These are phyloP conservation scores for Lathyrus aphaca DNA, from an alignment of 306 rosid genomes.

Conservation along the genomic window DNA sequence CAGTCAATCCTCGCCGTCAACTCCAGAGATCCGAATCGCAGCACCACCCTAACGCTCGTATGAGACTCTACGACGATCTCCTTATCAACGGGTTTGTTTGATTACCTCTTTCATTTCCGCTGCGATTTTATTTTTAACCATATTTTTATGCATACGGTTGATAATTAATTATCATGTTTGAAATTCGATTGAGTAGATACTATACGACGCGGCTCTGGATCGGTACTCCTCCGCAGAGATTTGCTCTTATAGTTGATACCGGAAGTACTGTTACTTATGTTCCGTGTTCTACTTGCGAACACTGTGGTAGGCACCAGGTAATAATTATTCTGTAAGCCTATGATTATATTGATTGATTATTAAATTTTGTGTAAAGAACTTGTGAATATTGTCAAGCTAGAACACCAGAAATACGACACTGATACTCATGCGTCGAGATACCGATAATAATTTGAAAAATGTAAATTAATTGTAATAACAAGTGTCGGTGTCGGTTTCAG, in stretches of 20 bases:
- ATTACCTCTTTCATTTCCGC: background rate
- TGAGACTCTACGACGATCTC: constrained; percentile 93
- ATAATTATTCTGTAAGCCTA: background rate
- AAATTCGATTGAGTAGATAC: constrained; percentile 52
- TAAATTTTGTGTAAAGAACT: constrained; percentile 4
- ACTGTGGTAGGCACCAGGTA: constrained; percentile 78
- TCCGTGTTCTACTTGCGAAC: constrained; percentile 84
- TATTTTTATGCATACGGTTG: background rate
- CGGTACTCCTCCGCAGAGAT: constrained; percentile 94
- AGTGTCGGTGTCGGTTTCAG: too few relatives aligned
- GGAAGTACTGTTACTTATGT: constrained; percentile 98
- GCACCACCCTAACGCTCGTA: constrained; percentile 68
- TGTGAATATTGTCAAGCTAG: background rate
- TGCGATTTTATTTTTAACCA: background rate
- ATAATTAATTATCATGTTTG: background rate
- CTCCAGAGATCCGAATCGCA: constrained; percentile 60
- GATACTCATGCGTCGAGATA: too few relatives aligned
- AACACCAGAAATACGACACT: too few relatives aligned
- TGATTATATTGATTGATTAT: constrained; percentile 27
- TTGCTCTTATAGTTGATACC: constrained; percentile 91
- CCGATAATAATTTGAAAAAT: too few relatives aligned
- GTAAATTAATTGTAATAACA: too few relatives aligned
- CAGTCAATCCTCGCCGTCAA: constrained; percentile 57
- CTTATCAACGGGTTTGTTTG: constrained; percentile 72
- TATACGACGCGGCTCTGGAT: constrained; percentile 91